These are phyloP conservation scores for Penicillium daleae DNA, from an alignment of 495 filamentous ascomycete genomes.

Conservation along the genomic window DNA sequence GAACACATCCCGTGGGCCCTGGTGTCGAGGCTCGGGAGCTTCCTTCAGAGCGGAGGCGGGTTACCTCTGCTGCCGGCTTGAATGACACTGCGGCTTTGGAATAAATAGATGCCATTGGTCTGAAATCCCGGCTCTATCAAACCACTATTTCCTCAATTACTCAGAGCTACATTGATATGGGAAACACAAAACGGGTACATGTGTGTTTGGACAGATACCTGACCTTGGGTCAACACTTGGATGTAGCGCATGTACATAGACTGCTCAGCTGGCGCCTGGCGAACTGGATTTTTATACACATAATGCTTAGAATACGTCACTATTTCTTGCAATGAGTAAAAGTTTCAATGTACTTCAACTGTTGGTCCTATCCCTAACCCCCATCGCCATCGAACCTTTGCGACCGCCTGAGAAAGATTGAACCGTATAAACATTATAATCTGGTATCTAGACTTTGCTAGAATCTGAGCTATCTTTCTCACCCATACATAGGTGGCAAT, in stretches of 20 bases:
- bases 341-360: background rate
- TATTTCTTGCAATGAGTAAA: background rate
- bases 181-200: constrained; percentile 28
- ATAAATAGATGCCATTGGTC: constrained; percentile 14
- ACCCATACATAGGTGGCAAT: no score
- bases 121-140: background rate
- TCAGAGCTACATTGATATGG: constrained; percentile 23
- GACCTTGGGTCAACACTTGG: constrained; percentile 21
- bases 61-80: constrained; percentile 41
- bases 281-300: constrained; percentile 34
- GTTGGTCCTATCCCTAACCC: background rate
- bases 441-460: no score
- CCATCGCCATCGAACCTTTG: no score
- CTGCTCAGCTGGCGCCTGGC: constrained; percentile 38
- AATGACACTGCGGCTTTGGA: constrained; percentile 49
- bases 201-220: constrained; percentile 27
- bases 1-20: constrained; percentile 61
- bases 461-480: no score
- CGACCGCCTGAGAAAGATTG: no score
- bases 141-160: background rate
- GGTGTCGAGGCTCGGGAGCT: constrained; percentile 65
- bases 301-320: constrained; percentile 11
- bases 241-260: constrained; percentile 44
- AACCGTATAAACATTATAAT: no score
- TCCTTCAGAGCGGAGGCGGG: constrained; percentile 52